Percentiles rank a stretch among this genome's conserved stretches.
phyloP scores from a whole-genome alignment of 2,329 filamentous ascomycete genomes.

The Penicillium sp. region DNA sequence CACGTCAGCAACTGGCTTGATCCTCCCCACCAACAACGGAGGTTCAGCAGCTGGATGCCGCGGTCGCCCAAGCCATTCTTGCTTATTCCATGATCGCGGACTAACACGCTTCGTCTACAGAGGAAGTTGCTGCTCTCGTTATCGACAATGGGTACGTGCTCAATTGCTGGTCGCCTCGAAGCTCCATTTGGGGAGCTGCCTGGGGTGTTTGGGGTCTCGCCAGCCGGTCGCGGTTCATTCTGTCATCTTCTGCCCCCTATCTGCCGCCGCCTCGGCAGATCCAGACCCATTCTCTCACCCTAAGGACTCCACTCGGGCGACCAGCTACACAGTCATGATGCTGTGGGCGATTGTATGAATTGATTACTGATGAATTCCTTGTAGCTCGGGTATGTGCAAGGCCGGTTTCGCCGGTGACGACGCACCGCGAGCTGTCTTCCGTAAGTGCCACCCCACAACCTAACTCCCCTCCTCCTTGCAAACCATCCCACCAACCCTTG shows the following conservation, averaged over 20 bases:
- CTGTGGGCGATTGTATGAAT: slow-evolving; percentile 1
- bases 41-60: neutral
- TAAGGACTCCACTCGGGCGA: too few relatives aligned
- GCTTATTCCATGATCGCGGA: slow-evolving; percentile 13
- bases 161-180: slow-evolving; percentile 22
- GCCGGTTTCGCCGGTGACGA: slow-evolving; percentile 99
- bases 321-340: too few relatives aligned
- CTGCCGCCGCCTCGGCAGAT: slow-evolving; percentile 11
- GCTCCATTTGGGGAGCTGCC: too few relatives aligned
- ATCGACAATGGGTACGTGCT: slow-evolving; percentile 99
- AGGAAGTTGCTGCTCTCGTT: slow-evolving; percentile 99
- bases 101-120: slow-evolving; percentile 53
- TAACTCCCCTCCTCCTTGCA: slow-evolving; percentile 17
- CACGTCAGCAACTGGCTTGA: slow-evolving; percentile 27
- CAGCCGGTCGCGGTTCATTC: slow-evolving; percentile 21
- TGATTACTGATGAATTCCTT: slow-evolving; percentile 28
- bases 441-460: slow-evolving; percentile 61
- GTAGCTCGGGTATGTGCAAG: slow-evolving; percentile 99
- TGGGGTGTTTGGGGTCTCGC: slow-evolving; percentile 25
- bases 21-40: slow-evolving; percentile 8
- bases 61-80: slow-evolving; percentile 8
- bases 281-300: slow-evolving; percentile 7
- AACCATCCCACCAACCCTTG: slow-evolving; percentile 26
- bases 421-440: slow-evolving; percentile 99
- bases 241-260: slow-evolving; percentile 12